Evolutionary conservation across 257 asterid genomes (phyloP), one percentile per base, ranked within the genome.

Genomic region (Marsdenia floribunda): DNA sequence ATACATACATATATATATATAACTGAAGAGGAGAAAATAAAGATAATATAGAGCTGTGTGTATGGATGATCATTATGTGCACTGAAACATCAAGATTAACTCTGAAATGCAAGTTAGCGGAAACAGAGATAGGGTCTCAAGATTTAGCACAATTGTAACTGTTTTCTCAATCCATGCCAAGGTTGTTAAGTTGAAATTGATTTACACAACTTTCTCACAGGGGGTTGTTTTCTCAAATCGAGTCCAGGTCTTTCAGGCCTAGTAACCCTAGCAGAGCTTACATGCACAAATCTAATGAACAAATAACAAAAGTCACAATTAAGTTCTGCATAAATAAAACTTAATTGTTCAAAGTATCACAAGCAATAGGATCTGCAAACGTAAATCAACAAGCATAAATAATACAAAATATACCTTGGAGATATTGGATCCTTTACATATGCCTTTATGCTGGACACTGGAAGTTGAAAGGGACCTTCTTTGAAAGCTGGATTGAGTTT

Each of bases 231-330:
- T 90, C 96, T 92, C 79, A 94, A 82, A 85, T 94, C 99, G 55
- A 94, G 93, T 26, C 96, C 97, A 53, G 97, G 97, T 84, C 99
- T 90, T 58, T 94, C 99, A 46, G 99, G 99, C 79, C 99, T 86
- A 70, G 97, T 89, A 75, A 94, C 97, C 61, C 99, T 97, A 46
- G 99, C 97, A 44, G 99, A 94, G 79, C 99, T 72, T 73, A 94
- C 95, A 77, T 94, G 99, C 86, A 94, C 91, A 81, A 94, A 89
- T 82, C 97, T 92, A 75, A 44, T 35, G 14, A 33, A 70, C 61
- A 37, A 24, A 38, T 15, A 72, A 55, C 16, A 66, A 64, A 72
- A 42, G 8, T 14, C 40, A 52, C 50, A 40, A 74, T 33, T 26
- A 53, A 29, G 40, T 16, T 40, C 58, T 57, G 49, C 68, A 63